Evolutionary conservation across 2,329 filamentous ascomycete genomes (phyloP).

Genomic region (Ophiostoma quercus): DNA sequence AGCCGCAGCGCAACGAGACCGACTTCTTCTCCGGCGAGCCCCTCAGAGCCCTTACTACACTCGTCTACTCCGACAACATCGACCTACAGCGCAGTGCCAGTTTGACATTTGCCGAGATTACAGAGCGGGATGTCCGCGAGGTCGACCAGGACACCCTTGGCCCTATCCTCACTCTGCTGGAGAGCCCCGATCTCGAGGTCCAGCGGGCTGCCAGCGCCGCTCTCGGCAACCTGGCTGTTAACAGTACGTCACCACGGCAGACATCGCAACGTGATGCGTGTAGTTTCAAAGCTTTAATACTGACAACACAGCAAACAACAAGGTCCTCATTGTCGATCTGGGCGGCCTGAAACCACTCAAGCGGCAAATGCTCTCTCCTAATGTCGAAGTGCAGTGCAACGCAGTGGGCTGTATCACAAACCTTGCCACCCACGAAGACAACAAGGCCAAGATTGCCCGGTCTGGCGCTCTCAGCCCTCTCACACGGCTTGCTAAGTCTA

Average conservation of each 20-base stretch:
- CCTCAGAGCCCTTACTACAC: conserved; percentile 83
- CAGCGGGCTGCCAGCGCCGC: conserved; percentile 94
- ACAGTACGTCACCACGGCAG: conserved; percentile 59
- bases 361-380: conserved; percentile 95
- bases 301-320: conserved; percentile 73
- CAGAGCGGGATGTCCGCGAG: conserved; percentile 94
- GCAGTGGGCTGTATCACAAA: conserved; percentile 99
- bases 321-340: conserved; percentile 89
- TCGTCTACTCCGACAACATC: conserved; percentile 98
- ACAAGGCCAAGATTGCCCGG: conserved; percentile 96
- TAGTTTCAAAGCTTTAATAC: neutral
- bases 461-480: conserved; percentile 88
- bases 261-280: neutral
- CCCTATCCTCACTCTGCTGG: conserved; percentile 89
- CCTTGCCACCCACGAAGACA: conserved; percentile 94
- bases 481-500: conserved; percentile 88
- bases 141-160: conserved; percentile 93
- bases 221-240: conserved; percentile 91
- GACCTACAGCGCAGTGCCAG: conserved; percentile 95
- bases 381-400: conserved; percentile 98
- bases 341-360: conserved; percentile 88
- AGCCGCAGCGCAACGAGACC: conserved; percentile 75
- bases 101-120: conserved; percentile 97
- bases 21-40: conserved; percentile 98
- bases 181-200: conserved; percentile 94